Base-by-base conservation (phyloP, 2,329 filamentous ascomycete species). In the Ophiosphaerella korrae region DNA sequence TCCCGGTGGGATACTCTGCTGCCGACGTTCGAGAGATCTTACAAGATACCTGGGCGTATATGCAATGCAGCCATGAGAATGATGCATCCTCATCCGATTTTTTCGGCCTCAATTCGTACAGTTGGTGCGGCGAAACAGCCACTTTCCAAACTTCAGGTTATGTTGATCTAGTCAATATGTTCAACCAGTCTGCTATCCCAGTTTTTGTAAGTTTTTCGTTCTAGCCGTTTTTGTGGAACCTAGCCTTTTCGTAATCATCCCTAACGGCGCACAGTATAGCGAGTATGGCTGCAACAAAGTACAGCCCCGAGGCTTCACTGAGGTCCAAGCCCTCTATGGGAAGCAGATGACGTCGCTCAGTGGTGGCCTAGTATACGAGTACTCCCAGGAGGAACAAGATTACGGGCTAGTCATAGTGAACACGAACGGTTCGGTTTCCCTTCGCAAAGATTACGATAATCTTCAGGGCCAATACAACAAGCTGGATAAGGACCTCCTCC, bases 331-430 rank as follows among this genome's bases (percentile, higher is more conserved):
- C 55, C 85, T 94, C 59, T 93, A 93, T 73, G 82, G 88, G 49
- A 66, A 79, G 34, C 64, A 90, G 57, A 92, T 93, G 88, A 86
- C 78, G 14, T 78, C 84, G 49, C 85, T 93, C 67, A 87, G 85
- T 47, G 90, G 90, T 56, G 89, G 89, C 57, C 80, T 94, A 39
- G 88, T 93, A 39, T 94, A 93, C 78, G 88, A 94, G 74, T 93
- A 84, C 74, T 86, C 85, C 1, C 82, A 92, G 74, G 90, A 92
- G 70, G 74, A 77, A 36, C 87, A 88, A 70, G 72, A 82, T 61
- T 83, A 77, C 58, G 80, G 80, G 41, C 70, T 83, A 6, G 77
- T 81, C 9, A 54, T 71, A 31, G 68, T 79, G 52, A 73, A 78
- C 55, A 57, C 62, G 51, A 76, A 82, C 52, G 71, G 71, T 50